Base-by-base conservation (phyloP, 176 grass and related monocot species). In the Lolium multiflorum region DNA sequence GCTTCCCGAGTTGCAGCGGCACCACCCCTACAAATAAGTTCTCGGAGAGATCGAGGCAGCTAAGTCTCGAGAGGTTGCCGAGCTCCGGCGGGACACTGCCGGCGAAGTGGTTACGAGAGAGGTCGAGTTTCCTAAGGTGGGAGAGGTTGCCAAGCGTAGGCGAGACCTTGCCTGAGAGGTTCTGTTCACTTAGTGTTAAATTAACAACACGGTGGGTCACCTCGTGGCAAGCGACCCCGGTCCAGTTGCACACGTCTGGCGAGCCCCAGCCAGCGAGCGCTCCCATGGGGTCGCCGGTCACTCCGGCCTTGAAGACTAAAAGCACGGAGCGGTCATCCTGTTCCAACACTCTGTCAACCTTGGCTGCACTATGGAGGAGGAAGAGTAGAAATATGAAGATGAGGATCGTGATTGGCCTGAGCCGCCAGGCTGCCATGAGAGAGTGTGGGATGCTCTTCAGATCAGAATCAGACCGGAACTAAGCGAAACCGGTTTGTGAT, bases 211-310 rank as follows among this genome's bases (percentile, higher is more conserved):
- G 92, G n/a, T 49, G 26, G 12, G 55, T 22, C 13, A 38, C 43
- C n/a, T 9, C 22, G 86, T 91, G 68, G 75, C 97, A 98, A 1
- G 63, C 81, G 22, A 98, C 55, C 5, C 97, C 94, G 5, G 90
- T 94, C 97, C 97, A 98, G 47, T 91, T 88, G 88, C 97, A 98
- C 38, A 84, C 70, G n/a, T 89, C 59, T 0, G 7, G 16, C 0
- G 90, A 79, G 22, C 51, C 88, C 97, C 94, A 96, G 54, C 71
- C 49, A 0, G 70, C 18, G 9, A 98, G 86, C 2, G 35, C 86
- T 47, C 82, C 81, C 0, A 71, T 81, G 2, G 89, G 87, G 21
- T 92, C 97, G 0, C 25, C 70, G 17, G 90, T 80, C 68, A 96
- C 64, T 10, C 84, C 31, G 2, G 89, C 88, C n/a, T 79, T 84